A percentile compares a stretch with the other conserved stretches of the same genome.
phyloP scores from a whole-genome alignment of 345 rosid species.

The Garcia nutans region DNA sequence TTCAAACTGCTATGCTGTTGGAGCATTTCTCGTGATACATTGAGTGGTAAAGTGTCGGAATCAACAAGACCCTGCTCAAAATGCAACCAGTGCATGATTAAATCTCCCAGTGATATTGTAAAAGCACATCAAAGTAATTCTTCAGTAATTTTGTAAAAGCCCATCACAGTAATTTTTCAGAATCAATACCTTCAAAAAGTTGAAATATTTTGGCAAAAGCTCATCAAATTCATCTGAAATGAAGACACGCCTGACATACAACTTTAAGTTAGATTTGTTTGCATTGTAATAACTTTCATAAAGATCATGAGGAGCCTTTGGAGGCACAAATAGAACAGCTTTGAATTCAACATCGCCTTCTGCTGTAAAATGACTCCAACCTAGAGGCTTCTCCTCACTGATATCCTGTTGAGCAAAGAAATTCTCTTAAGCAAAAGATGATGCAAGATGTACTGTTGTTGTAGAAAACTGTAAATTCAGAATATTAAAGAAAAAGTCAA shows the following conservation, averaged over 20 bases:
- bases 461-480: constrained; percentile 10
- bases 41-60: constrained; percentile 89
- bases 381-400: constrained; percentile 74
- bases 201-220: constrained; percentile 88
- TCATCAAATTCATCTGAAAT: constrained; percentile 98
- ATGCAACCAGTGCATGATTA: constrained; percentile 8
- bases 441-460: not conserved
- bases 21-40: constrained; percentile 98
- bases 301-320: constrained; percentile 89
- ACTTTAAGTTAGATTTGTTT: constrained; percentile 84
- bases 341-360: constrained; percentile 99
- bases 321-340: constrained; percentile 90
- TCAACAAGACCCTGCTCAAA: constrained; percentile 93
- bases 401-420: constrained; percentile 38
- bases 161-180: not conserved
- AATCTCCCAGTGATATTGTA: not conserved
- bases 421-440: constrained; percentile 38
- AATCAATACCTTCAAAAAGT: constrained; percentile 70
- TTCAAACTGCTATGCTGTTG: constrained; percentile 94
- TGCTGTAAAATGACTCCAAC: constrained; percentile 93
- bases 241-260: constrained; percentile 93
- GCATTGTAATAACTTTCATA: constrained; percentile 91
- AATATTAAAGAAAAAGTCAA: not conserved
- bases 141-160: not conserved
- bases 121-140: not conserved